phyloP scores from a whole-genome alignment of 2,329 filamentous ascomycete species.

The Seiridium cupressi region DNA sequence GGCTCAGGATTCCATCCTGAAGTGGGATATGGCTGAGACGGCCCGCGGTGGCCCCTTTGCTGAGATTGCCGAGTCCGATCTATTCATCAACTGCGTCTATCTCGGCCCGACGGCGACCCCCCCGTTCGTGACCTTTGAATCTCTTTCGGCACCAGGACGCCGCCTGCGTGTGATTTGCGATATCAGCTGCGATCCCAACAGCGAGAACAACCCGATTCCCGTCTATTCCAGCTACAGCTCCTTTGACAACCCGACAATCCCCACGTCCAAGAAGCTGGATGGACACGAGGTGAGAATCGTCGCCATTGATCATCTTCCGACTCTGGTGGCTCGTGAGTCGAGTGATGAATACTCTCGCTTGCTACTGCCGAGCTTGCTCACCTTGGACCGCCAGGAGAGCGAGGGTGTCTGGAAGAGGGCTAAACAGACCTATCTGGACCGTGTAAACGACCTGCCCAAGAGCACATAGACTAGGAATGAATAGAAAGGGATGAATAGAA shows the following conservation, averaged over 20 bases:
- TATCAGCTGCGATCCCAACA: slow-evolving; percentile 73
- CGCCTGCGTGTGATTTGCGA: slow-evolving; percentile 80
- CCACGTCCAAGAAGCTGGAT: slow-evolving; percentile 59
- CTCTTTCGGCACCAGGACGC: slow-evolving; percentile 65
- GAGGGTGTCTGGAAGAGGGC: slow-evolving; percentile 82
- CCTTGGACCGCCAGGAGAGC: slow-evolving; percentile 72
- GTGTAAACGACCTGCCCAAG: slow-evolving; percentile 68
- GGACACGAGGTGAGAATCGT: slow-evolving; percentile 71
- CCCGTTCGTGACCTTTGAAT: slow-evolving; percentile 73
- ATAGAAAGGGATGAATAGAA: not conserved
- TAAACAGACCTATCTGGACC: slow-evolving; percentile 80
- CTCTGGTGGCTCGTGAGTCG: slow-evolving; percentile 80
- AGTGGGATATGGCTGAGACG: slow-evolving; percentile 79
- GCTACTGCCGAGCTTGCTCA: slow-evolving; percentile 73
- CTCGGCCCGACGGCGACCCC: slow-evolving; percentile 70
- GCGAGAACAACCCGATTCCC: slow-evolving; percentile 69
- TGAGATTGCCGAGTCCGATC: slow-evolving; percentile 73
- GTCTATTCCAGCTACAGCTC: slow-evolving; percentile 84
- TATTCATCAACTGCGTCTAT: slow-evolving; percentile 90
- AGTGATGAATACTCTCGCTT: slow-evolving; percentile 81
- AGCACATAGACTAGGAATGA: slow-evolving; percentile 17
- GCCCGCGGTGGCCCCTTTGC: slow-evolving; percentile 71
- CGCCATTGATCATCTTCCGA: slow-evolving; percentile 82
- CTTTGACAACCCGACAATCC: slow-evolving; percentile 83
- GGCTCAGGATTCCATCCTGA: slow-evolving; percentile 62